Conservation (phyloP, 768 basidiomycete species). For the Psilocybe cubensis region DNA sequence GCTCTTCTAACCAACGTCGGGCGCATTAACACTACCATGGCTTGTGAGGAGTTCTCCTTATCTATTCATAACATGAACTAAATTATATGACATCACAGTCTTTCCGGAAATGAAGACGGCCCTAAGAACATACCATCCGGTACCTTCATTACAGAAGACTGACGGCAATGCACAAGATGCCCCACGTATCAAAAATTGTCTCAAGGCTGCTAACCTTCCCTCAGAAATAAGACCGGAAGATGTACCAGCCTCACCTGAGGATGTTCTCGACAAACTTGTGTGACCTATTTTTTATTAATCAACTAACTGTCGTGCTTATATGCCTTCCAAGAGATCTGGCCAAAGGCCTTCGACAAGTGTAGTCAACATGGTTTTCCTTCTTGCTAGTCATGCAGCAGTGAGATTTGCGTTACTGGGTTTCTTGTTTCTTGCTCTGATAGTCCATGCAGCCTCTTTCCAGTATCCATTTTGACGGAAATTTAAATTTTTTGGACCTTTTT, state of each 20-base stretch:
- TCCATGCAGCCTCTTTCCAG: conserved; percentile 54
- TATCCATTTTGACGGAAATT: conserved; percentile 72
- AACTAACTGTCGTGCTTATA: conserved; percentile 16
- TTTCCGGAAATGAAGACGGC: conserved; percentile 95
- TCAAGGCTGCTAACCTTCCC: conserved; percentile 79
- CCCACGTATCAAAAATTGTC: conserved; percentile 88
- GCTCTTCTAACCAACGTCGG: conserved; percentile 88
- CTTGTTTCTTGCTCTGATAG: conserved; percentile 9
- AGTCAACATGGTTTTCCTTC: conserved; percentile 84
- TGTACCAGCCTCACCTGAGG: conserved; percentile 75
- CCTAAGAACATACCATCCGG: conserved; percentile 86
- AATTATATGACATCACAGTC: conserved; percentile 50
- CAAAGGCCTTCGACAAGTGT: conserved; percentile 81
- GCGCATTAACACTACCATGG: conserved; percentile 91
- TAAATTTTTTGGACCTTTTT: conserved; percentile 87
- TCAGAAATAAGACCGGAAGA: conserved; percentile 61
- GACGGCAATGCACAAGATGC: conserved; percentile 90
- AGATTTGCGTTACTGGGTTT: conserved; percentile 30
- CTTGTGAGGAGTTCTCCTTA: conserved; percentile 54
- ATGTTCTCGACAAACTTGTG: conserved; percentile 71
- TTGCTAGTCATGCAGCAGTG: conserved; percentile 80
- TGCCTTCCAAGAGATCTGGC: conserved; percentile 53
- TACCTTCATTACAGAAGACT: conserved; percentile 88
- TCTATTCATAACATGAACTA: conserved; percentile 23
- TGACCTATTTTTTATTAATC: conserved; percentile 27